phyloP scores from a whole-genome alignment of 2,329 filamentous ascomycete genomes.

The Ophiobolus disseminans region DNA sequence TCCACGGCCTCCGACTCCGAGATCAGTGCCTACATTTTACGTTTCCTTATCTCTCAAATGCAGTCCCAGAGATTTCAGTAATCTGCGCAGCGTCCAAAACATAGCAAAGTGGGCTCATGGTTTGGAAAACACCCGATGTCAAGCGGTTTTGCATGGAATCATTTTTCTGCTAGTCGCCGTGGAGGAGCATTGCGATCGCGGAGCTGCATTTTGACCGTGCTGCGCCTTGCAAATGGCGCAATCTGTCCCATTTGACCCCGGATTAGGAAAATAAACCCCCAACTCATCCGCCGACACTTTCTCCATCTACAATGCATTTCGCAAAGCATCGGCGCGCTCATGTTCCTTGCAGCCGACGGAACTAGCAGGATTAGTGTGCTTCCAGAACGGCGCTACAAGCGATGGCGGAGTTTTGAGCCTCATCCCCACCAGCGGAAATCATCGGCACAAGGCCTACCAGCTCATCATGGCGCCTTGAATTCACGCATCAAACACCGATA shows the following conservation, averaged over 20 bases:
- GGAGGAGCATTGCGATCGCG: background rate
- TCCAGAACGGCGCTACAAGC: constrained; percentile 14
- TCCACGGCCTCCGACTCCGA: background rate
- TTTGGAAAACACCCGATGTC: background rate
- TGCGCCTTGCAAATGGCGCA: background rate
- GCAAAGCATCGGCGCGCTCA: constrained; percentile 18
- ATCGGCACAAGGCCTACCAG: constrained; percentile 20
- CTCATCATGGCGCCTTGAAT: constrained; percentile 8
- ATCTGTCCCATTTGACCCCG: constrained; percentile 1
- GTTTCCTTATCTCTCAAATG: constrained; percentile 1
- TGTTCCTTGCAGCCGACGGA: background rate
- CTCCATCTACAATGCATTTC: constrained; percentile 3
- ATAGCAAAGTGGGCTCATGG: background rate
- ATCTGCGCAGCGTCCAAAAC: background rate
- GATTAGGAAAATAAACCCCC: constrained; percentile 1
- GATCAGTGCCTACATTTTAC: background rate
- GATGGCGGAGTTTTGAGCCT: constrained; percentile 15
- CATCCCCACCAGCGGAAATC: constrained; percentile 23
- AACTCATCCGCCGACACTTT: background rate
- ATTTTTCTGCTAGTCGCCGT: no score
- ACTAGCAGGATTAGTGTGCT: constrained; percentile 10
- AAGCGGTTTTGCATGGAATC: background rate
- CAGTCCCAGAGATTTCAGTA: constrained; percentile 2
- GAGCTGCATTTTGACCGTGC: background rate
- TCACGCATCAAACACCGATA: constrained; percentile 7